A percentile compares a stretch with the other conserved stretches of the same genome.
Evolutionary conservation across 805 yeast genomes (phyloP).

Genomic region (Grigorovia transvaalensis): DNA sequence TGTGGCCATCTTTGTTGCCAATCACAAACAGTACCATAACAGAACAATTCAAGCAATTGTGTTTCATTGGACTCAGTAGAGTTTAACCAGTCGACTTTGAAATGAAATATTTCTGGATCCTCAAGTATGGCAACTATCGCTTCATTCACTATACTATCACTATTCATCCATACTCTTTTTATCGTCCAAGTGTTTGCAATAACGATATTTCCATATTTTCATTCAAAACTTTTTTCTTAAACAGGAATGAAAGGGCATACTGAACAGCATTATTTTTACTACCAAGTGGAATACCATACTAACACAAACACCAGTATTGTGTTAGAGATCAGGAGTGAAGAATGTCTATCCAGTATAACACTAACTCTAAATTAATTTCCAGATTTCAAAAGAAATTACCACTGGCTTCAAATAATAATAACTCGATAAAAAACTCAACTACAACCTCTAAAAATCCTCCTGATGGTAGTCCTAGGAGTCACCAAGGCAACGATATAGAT

Average conservation of each 20-base stretch:
- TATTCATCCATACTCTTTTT: not conserved
- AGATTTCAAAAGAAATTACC: constrained; percentile 17
- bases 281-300: no score
- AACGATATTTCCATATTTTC: not conserved
- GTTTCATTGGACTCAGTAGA: constrained; percentile 3
- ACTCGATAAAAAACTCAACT: not conserved
- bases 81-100: constrained; percentile 20
- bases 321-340: no score
- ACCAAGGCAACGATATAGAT: not conserved
- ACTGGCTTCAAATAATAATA: not conserved
- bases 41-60: constrained; percentile 17
- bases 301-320: no score
- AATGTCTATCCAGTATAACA: constrained; percentile 24
- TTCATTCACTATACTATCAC: not conserved
- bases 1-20: not conserved
- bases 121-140: constrained; percentile 8
- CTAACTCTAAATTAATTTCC: constrained; percentile 22
- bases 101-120: constrained; percentile 14
- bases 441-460: not conserved
- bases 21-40: constrained; percentile 22
- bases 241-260: not conserved
- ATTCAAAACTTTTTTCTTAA: not conserved
- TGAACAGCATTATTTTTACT: no score
- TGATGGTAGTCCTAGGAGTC: not conserved
- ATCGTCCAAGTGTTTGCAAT: not conserved